phyloP scores from a whole-genome alignment of 2,329 filamentous ascomycete genomes.

The Sclerotiophoma versabilis region DNA sequence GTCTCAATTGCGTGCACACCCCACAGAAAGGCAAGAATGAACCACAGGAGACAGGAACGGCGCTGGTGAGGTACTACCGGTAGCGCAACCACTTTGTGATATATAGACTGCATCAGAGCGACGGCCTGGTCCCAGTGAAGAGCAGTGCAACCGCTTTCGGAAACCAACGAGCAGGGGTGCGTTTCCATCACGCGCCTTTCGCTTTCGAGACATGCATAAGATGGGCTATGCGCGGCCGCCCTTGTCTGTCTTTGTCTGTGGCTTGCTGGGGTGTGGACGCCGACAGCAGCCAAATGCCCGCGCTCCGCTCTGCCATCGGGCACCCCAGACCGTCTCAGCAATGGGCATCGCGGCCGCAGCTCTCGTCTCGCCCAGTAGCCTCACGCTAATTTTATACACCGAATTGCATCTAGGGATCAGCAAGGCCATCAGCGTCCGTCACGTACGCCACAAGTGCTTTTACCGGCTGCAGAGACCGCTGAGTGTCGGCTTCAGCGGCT shows the following conservation, averaged over 20 bases:
- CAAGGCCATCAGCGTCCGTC: constrained; percentile 9
- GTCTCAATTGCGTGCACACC: constrained; percentile 11
- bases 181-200: constrained; percentile 23
- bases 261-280: constrained; percentile 7
- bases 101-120: constrained; percentile 16
- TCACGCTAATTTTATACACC: constrained; percentile 11
- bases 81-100: constrained; percentile 21
- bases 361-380: constrained; percentile 20
- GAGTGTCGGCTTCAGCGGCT: constrained; percentile 3
- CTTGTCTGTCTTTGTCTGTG: constrained; percentile 11
- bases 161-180: constrained; percentile 13
- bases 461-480: constrained; percentile 4
- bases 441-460: constrained; percentile 1
- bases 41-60: constrained; percentile 5
- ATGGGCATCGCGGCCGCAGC: constrained; percentile 12
- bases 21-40: constrained; percentile 11
- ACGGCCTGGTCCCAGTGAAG: constrained; percentile 11
- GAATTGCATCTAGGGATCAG: constrained; percentile 1
- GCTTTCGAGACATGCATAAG: constrained; percentile 18
- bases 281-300: constrained; percentile 4
- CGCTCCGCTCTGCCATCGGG: constrained; percentile 14
- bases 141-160: constrained; percentile 18
- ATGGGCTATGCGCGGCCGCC: constrained; percentile 15
- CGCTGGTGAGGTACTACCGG: neutral
- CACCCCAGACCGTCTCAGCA: constrained; percentile 15